A percentile compares a stretch with the other conserved stretches of the same genome.
Conservation (phyloP, 176 grass and related monocot genomes). For the Microstegium vimineum region DNA sequence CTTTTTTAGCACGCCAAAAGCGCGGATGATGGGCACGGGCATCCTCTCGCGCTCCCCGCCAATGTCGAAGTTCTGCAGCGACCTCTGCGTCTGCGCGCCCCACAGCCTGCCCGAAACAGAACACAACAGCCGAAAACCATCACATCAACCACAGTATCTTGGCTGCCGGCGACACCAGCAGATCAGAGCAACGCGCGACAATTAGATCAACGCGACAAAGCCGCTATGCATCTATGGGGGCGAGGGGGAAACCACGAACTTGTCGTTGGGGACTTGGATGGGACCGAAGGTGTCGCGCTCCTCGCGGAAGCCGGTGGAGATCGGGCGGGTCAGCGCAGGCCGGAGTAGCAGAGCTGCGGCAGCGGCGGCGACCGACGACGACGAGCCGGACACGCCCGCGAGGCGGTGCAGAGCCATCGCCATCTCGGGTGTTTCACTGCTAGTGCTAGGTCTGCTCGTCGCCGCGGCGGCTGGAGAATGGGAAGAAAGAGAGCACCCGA, state of each 20-base stretch:
- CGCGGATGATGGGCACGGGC: constrained; percentile 91
- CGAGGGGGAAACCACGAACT: constrained; percentile 27
- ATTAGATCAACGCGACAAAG: neutral
- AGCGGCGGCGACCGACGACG: constrained; percentile 17
- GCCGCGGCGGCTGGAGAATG: constrained; percentile 33
- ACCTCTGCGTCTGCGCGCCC: constrained; percentile 98
- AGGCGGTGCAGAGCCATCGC: constrained; percentile 70
- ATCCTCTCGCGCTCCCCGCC: constrained; percentile 78
- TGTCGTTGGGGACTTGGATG: constrained; percentile 77
- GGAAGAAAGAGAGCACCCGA: neutral
- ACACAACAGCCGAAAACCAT: neutral
- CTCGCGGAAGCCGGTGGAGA: constrained; percentile 76
- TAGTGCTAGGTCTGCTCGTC: constrained; percentile 2
- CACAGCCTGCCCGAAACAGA: constrained; percentile 58
- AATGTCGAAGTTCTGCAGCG: constrained; percentile 94
- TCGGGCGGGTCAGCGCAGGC: constrained; percentile 48
- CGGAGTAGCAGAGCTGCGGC: constrained; percentile 39
- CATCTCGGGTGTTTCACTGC: constrained; percentile 26
- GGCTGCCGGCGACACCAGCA: neutral
- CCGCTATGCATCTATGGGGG: neutral
- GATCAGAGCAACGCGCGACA: neutral
- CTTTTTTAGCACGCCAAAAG: constrained; percentile 94
- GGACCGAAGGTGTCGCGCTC: constrained; percentile 94
- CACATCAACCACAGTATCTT: constrained; percentile 8
- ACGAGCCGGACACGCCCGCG: constrained; percentile 22